These are phyloP conservation scores for Botrytis tulipae DNA, from an alignment of 2,329 filamentous ascomycete species.

Conservation along the genomic window DNA sequence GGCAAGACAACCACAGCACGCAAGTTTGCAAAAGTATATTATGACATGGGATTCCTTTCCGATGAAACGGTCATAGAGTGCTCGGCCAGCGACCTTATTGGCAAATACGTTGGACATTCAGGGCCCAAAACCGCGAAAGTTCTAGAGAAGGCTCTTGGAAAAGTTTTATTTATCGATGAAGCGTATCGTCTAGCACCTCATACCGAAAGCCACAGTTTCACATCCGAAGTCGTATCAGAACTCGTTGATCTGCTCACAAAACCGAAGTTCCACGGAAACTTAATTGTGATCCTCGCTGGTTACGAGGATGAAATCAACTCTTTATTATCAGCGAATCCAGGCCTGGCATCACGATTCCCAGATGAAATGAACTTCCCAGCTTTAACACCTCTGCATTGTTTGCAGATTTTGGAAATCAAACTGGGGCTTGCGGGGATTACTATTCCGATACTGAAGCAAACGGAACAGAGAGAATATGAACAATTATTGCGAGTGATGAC, in stretches of 20 bases:
- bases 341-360: slow-evolving; percentile 53
- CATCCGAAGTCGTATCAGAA: slow-evolving; percentile 75
- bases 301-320: slow-evolving; percentile 54
- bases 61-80: slow-evolving; percentile 59
- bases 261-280: slow-evolving; percentile 46
- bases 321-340: slow-evolving; percentile 50
- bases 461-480: background rate
- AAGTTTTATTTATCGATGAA: slow-evolving; percentile 16
- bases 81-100: slow-evolving; percentile 66
- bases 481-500: slow-evolving; percentile 8
- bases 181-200: slow-evolving; percentile 15
- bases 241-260: slow-evolving; percentile 52
- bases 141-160: slow-evolving; percentile 13
- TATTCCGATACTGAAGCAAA: slow-evolving; percentile 4
- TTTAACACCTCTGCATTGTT: slow-evolving; percentile 20
- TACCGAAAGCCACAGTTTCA: slow-evolving; percentile 62
- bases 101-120: slow-evolving; percentile 66
- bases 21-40: slow-evolving; percentile 73
- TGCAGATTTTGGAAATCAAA: slow-evolving; percentile 23
- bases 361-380: slow-evolving; percentile 40
- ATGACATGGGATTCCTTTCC: slow-evolving; percentile 67
- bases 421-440: slow-evolving; percentile 20
- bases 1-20: slow-evolving; percentile 69
- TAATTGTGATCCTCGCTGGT: slow-evolving; percentile 54
- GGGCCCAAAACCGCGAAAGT: slow-evolving; percentile 32